Conservation (phyloP, 2,329 filamentous ascomycete species). For the Colletotrichum orchidophilum region DNA sequence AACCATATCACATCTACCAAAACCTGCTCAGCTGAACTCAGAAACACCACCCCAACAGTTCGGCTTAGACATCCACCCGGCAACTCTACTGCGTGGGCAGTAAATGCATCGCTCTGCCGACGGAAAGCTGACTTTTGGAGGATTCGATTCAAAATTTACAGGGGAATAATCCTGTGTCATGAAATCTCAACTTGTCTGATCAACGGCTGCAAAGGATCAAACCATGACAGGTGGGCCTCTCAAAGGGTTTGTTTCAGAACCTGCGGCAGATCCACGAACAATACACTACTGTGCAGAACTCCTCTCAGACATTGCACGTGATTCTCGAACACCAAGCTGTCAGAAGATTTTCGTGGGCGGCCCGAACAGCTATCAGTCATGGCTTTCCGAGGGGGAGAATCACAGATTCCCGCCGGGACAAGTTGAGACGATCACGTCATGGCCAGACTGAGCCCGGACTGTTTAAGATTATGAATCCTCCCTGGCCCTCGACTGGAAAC, state of each 20-base stretch:
- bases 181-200: conserved; percentile 16
- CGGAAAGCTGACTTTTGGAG: background rate
- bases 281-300: too few relatives aligned
- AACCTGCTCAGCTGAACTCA: background rate
- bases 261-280: conserved; percentile 24
- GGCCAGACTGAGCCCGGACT: background rate
- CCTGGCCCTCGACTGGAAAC: background rate
- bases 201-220: conserved; percentile 9
- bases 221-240: conserved; percentile 24
- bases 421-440: conserved; percentile 31
- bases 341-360: background rate
- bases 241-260: conserved; percentile 31
- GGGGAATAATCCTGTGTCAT: background rate
- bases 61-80: background rate
- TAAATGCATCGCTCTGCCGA: conserved; percentile 14
- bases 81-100: background rate
- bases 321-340: background rate
- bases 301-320: background rate
- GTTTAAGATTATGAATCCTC: background rate
- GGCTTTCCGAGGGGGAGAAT: conserved; percentile 9
- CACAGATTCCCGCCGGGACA: background rate
- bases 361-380: background rate
- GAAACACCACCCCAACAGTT: background rate
- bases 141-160: conserved; percentile 3
- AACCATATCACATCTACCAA: background rate